A percentile compares a stretch with the other conserved stretches of the same genome.
phyloP scores from a whole-genome alignment of 495 filamentous ascomycete species.

The Neurospora sp. region DNA sequence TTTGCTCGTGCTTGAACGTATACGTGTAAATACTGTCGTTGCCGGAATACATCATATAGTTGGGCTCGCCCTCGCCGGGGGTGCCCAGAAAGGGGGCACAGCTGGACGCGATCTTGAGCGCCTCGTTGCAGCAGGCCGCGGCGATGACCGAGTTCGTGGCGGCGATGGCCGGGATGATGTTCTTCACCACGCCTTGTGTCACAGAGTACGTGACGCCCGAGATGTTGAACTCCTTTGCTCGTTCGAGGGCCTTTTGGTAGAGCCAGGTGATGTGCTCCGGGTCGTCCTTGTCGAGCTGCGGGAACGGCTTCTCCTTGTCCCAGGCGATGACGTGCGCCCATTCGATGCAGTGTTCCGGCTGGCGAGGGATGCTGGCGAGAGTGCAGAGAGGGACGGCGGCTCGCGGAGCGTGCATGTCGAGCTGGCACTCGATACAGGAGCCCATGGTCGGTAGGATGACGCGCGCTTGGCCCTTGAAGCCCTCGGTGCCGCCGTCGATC shows the following conservation, averaged over 20 bases:
- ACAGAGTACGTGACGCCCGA: constrained; percentile 89
- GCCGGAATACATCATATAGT: constrained; percentile 99
- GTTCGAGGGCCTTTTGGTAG: constrained; percentile 70
- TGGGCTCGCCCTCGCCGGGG: constrained; percentile 39
- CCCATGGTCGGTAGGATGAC: constrained; percentile 87
- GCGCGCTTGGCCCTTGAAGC: constrained; percentile 94
- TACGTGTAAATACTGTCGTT: constrained; percentile 94
- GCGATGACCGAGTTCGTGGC: constrained; percentile 96
- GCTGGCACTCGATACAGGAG: constrained; percentile 95
- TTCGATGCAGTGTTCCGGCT: constrained; percentile 97
- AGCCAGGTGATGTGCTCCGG: constrained; percentile 97
- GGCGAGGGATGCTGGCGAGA: constrained; percentile 89
- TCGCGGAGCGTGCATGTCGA: constrained; percentile 93
- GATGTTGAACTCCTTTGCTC: constrained; percentile 85
- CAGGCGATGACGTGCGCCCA: constrained; percentile 85
- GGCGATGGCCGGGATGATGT: constrained; percentile 98
- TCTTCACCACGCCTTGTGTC: constrained; percentile 97
- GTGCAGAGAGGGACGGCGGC: constrained; percentile 95
- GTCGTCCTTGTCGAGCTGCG: constrained; percentile 83
- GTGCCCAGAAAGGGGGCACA: constrained; percentile 63
- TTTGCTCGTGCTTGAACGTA: constrained; percentile 86
- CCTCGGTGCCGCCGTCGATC: constrained; percentile 95
- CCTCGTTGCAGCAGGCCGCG: constrained; percentile 91
- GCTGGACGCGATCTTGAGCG: constrained; percentile 81
- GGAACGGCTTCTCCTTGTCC: constrained; percentile 53